Evolutionary conservation across 2,329 filamentous ascomycete species (phyloP), one percentile per base, ranked within the genome.

Genomic region (Pezicula carpinea): DNA sequence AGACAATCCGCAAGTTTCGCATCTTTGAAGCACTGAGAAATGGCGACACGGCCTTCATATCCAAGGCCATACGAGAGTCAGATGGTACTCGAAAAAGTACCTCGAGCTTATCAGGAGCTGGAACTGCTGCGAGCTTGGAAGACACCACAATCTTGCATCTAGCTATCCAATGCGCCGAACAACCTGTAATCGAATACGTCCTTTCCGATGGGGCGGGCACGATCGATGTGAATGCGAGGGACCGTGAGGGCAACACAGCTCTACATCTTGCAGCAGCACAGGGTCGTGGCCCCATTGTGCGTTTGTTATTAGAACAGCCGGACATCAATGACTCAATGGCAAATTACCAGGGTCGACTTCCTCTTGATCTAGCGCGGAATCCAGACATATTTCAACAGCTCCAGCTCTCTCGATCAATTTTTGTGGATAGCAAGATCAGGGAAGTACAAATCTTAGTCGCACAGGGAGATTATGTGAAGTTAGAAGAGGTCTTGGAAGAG

Each of bases 301-400:
- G 85, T 53, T 77, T 96, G 50, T 74, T 99, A 43, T 76, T 99
- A 21, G 88, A 91, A 43, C 85, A 89, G 56, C 80, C 83, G 38
- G 82, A 79, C 39, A 88, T 97, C 69, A 96, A 96, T 62, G 93
- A 99, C 64, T 84, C 90, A 6, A 74, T 95, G 41, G 74, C 84
- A 46, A 99, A 99, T 69, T 83, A 84, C 60, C 83, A 88, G 48
- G 90, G 89, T 44, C 89, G 91, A 60, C 79, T 90, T 4, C 84
- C 93, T 5, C 79, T 97, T 43, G 93, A 99, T 60, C 74, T 96
- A 35, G 89, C 93, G 4, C 83, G 91, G 33, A 96, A 84, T 21
- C 89, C 93, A 1, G 92, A 97, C 15, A 96, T 97, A 47, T 97
- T 95, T 70, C 91, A 97, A 68, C 85, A 92, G 61, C 76, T 99